Conservation (phyloP, 441 rosid species). For the Manihot esculenta region DNA sequence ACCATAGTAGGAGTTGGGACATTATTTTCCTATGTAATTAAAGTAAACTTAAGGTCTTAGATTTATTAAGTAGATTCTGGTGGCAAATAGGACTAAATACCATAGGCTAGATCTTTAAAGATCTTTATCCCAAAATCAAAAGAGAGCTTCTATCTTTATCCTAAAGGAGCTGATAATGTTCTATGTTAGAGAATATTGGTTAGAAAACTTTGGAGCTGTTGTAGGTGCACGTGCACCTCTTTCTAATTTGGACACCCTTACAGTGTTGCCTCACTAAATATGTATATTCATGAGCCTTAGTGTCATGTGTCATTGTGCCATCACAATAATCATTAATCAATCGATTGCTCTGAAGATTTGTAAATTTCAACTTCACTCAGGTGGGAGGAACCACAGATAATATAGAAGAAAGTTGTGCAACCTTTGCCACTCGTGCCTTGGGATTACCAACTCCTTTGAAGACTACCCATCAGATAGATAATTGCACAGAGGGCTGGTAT, state of each 20-base stretch:
- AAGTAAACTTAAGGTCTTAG: too few species aligned
- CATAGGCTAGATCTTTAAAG: neutral
- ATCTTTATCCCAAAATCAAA: neutral
- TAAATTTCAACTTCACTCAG: conserved; percentile 33
- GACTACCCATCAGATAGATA: conserved; percentile 95
- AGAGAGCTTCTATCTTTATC: neutral
- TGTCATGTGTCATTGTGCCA: neutral
- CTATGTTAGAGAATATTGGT: neutral
- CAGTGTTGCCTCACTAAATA: neutral
- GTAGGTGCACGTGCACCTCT: neutral
- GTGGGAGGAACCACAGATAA: conserved; percentile 91
- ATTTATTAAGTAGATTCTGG: too few species aligned
- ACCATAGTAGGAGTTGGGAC: neutral
- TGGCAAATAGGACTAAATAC: too few species aligned
- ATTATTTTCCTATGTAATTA: neutral
- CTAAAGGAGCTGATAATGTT: neutral
- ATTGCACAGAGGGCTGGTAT: conserved; percentile 95
- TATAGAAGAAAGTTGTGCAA: conserved; percentile 87
- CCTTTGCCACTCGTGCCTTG: conserved; percentile 73
- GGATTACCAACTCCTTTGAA: conserved; percentile 56
- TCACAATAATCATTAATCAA: neutral
- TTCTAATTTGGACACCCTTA: neutral
- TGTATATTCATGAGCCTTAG: neutral
- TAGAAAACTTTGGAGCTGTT: neutral
- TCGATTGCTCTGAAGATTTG: neutral